These are phyloP conservation scores for Pleurotus citrinopileatus DNA, from an alignment of 768 basidiomycete species.

Conservation along the genomic window DNA sequence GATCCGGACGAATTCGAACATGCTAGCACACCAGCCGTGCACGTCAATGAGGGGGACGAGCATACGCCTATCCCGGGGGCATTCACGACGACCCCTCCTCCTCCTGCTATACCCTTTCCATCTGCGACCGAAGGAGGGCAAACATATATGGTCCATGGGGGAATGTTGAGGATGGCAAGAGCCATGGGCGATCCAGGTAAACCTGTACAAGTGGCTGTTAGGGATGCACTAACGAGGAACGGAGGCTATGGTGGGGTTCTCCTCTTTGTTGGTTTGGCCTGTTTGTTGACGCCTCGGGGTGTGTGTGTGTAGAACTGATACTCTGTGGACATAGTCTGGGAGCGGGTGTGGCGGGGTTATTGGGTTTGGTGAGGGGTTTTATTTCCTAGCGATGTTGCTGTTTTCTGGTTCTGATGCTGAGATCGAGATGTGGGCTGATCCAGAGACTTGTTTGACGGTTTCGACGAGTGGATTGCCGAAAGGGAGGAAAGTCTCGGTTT, in stretches of 20 bases:
- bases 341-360: constrained; percentile 73
- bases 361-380: constrained; percentile 57
- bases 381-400: not conserved
- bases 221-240: constrained; percentile 65
- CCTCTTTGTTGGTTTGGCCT: constrained; percentile 8
- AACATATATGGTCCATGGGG: constrained; percentile 70
- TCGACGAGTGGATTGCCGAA: constrained; percentile 68
- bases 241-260: constrained; percentile 62
- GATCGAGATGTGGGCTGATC: constrained; percentile 90
- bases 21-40: constrained; percentile 32
- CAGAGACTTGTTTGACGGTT: constrained; percentile 68
- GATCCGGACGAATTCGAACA: constrained; percentile 68
- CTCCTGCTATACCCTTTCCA: no score
- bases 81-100: no score
- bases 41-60: constrained; percentile 24
- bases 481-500: constrained; percentile 65
- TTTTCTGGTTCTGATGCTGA: constrained; percentile 23
- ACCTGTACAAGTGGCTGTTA: constrained; percentile 74
- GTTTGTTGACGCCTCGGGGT: not conserved
- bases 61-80: not conserved
- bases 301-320: constrained; percentile 54
- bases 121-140: constrained; percentile 21
- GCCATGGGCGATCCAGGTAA: constrained; percentile 76
- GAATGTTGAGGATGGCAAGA: constrained; percentile 76
- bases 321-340: constrained; percentile 84